A percentile compares a stretch with the other conserved stretches of the same genome.
Conservation (phyloP, 2,329 filamentous ascomycete species). For the Fonsecaea pugnacius region DNA sequence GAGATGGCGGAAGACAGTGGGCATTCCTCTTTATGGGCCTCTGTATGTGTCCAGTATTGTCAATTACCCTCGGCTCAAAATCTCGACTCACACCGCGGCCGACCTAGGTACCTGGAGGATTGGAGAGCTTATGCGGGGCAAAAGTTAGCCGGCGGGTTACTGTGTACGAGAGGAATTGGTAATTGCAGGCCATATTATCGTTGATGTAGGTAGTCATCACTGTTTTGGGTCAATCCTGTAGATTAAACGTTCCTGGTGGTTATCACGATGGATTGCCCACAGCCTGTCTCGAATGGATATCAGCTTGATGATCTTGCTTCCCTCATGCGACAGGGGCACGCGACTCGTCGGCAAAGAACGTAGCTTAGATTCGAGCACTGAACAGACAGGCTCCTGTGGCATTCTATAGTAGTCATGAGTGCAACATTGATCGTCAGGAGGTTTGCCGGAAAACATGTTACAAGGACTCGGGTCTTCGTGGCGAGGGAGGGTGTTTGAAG, state of each 20-base stretch:
- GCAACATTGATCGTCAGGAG: background rate
- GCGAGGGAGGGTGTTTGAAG: background rate
- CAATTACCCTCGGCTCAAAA: conserved; percentile 16
- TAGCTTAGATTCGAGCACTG: background rate
- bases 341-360: background rate
- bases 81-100: conserved; percentile 13
- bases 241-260: background rate
- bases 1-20: background rate
- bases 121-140: conserved; percentile 4
- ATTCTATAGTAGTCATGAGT: background rate
- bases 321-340: background rate
- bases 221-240: background rate
- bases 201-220: background rate
- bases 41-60: background rate
- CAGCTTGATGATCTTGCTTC: background rate
- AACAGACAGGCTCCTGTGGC: background rate
- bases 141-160: background rate
- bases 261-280: background rate
- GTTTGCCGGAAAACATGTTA: background rate
- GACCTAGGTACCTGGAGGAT: background rate
- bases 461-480: background rate
- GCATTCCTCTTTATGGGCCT: background rate
- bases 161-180: background rate
- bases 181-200: background rate
- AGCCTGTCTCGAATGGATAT: background rate